A percentile compares a stretch with the other conserved stretches of the same genome.
These are phyloP conservation scores for Gastrolobium villosum DNA, from an alignment of 306 rosid genomes.

Conservation along the genomic window DNA sequence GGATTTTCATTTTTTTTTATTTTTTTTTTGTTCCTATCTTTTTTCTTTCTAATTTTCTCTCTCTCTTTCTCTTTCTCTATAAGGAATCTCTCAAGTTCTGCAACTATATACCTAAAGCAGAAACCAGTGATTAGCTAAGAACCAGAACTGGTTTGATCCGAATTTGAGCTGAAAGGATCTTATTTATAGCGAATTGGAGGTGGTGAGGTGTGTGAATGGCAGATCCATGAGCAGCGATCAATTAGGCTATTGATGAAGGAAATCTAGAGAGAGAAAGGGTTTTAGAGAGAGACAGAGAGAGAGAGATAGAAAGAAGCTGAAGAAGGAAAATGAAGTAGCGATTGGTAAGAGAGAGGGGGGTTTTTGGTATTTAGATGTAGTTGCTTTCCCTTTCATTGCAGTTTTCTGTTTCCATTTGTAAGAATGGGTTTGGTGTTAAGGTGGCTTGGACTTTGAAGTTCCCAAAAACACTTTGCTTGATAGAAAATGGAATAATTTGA, in stretches of 20 bases:
- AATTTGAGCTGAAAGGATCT: constrained; percentile 52
- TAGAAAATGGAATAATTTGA: not conserved
- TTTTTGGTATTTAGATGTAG: constrained; percentile 30
- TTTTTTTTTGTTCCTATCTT: not conserved
- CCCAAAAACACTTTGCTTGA: constrained; percentile 12
- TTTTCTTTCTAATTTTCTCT: not conserved
- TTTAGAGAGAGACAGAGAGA: constrained; percentile 47
- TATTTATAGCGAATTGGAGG: constrained; percentile 37
- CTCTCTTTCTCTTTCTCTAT: constrained; percentile 4
- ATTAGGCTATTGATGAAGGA: constrained; percentile 47
- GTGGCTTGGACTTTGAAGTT: constrained; percentile 47
- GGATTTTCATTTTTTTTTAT: constrained; percentile 71
- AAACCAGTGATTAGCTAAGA: constrained; percentile 23
- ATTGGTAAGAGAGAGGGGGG: constrained; percentile 26
- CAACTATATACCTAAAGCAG: constrained; percentile 19
- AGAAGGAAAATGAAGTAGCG: not conserved
- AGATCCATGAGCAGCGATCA: constrained; percentile 71
- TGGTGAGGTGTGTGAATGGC: constrained; percentile 40
- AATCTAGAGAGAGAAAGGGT: constrained; percentile 59
- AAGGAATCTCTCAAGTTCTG: not conserved
- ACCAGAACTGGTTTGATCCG: constrained; percentile 44
- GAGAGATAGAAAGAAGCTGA: not conserved
- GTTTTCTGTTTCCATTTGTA: constrained; percentile 20
- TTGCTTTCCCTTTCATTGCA: constrained; percentile 20
- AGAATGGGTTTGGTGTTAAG: constrained; percentile 44